A percentile compares a stretch with the other conserved stretches of the same genome.
Evolutionary conservation across 441 rosid species (phyloP).

Genomic region (Theobroma grandiflorum): DNA sequence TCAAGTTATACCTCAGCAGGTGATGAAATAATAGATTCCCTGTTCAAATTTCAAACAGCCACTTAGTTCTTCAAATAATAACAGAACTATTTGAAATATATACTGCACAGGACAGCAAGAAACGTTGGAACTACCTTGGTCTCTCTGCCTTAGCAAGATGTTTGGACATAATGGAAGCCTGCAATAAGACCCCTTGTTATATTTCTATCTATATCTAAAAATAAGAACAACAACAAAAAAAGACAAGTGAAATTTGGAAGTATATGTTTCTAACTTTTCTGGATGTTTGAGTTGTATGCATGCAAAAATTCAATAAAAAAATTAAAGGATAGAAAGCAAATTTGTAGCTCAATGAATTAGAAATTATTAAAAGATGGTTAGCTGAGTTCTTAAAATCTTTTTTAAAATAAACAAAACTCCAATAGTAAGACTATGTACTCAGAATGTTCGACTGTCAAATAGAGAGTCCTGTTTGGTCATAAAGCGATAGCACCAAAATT

Average conservation of each 20-base stretch:
- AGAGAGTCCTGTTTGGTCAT: not conserved
- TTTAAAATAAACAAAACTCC: not conserved
- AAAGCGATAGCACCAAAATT: constrained; percentile 1
- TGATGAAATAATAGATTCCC: constrained; percentile 60
- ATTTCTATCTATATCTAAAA: constrained; percentile 19
- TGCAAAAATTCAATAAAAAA: not conserved
- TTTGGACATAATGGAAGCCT: constrained; percentile 84
- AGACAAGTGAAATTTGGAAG: not conserved
- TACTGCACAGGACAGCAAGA: constrained; percentile 7
- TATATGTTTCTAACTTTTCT: not conserved
- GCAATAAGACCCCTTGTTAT: constrained; percentile 26
- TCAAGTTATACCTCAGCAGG: constrained; percentile 44
- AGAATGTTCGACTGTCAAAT: not conserved
- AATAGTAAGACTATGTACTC: not conserved
- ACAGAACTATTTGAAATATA: not conserved
- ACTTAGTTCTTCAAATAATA: constrained; percentile 23
- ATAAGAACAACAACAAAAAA: not conserved
- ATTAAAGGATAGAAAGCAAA: not conserved
- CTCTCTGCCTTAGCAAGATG: constrained; percentile 74
- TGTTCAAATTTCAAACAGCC: constrained; percentile 36
- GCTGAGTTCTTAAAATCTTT: constrained; percentile 17
- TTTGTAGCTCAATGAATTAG: not conserved
- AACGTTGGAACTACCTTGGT: constrained; percentile 55
- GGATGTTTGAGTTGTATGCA: not conserved
- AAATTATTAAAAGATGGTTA: not conserved